Base-by-base conservation (phyloP, 1,139 yeast species). In the Suhomyces panamericanus region DNA sequence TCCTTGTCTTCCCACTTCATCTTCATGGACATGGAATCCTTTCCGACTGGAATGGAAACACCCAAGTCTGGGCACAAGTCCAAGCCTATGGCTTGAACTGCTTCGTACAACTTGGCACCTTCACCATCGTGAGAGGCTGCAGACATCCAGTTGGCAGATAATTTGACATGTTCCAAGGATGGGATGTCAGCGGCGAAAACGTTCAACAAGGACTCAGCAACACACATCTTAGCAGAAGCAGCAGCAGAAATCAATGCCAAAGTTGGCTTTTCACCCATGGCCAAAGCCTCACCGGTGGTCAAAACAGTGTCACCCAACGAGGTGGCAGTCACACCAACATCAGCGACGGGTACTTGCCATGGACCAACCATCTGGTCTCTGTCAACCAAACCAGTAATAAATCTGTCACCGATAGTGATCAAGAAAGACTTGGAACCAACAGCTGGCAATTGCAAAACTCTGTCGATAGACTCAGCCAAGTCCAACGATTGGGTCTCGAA, bases 341-440 rank as follows among this genome's bases (percentile, higher is more conserved):
- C 98, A n/a, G 99, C 95, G 20, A 95, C 99, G 36, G 99, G 99
- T 6, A 87, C 91, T 75, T 95, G 99, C 98, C 99, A 95, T 60
- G 99, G 99, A 37, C 99, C 99, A 49, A 95, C 98, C 86, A 91
- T 86, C 73, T 95, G 99, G 64, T 95, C 99, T 64, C 99, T 85
- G 60, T 95, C 98, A 51, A 93, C 87, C 56, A 95, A 79, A 39
- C 99, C 99, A 34, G 98, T 93, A 49, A 95, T 95, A 27, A 95
- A 80, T 70, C 99, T 84, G 65, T 95, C 99, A 66, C 97, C 99
- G 65, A 95, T 95, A 13, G 99, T 93, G 63, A 95, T 87, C 59
- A 95, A 77, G 77, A 95, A 95, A 41, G 86, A 85, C 71, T 95
- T 95, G 37, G 98, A 90, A 26, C 96, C 99, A 43, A 95, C 99